Evolutionary conservation across 208 protist species (phyloP), one percentile per base, ranked within the genome.

Genomic region (Leishmania amazonensis): DNA sequence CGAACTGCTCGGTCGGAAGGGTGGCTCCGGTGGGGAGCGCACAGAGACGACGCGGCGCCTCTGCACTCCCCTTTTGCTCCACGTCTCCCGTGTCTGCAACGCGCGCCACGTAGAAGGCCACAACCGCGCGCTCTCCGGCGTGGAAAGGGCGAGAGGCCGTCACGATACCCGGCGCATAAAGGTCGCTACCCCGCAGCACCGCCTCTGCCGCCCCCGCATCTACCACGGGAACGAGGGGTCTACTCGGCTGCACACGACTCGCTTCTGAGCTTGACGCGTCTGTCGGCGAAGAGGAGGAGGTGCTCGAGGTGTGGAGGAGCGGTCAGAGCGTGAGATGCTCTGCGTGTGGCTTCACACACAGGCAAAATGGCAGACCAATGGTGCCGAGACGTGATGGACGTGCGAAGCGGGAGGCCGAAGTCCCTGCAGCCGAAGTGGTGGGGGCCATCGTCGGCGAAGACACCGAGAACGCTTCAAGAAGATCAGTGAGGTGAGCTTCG

Each of bases 111-210:
- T 83, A 77, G 40, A 91, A 74, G 28, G 72, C 86, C 35, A 93
- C 62, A 38, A 82, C 47, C n/a, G 88, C 88, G 38, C 70, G 47
- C 54, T 89, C 81, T 1, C 84, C 85, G 9, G 70, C 78, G 6
- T 38, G 65, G 67, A 91, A 91, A 31, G 79, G 76, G 19, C 76
- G 73, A 0, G 74, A 81, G 28, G 83, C 75, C 24, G 84, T 87
- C 2, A 93, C 28, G 54, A 97, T 76, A 64, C 95, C 93, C 21
- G 92, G 91, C 7, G 90, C 87, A 74, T 94, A 98, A 24, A 98
- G 90, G 83, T 98, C 86, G 72, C 90, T 93, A 28, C 96, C 95
- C 4, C 96, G 92, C 49, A 98, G 85, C 47, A 98, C 93, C 47
- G 96, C 94, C 83, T 98, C 95, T 51, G 89, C 96, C 65, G 95